phyloP scores from a whole-genome alignment of 768 basidiomycete species.

The Auricularia sp. region DNA sequence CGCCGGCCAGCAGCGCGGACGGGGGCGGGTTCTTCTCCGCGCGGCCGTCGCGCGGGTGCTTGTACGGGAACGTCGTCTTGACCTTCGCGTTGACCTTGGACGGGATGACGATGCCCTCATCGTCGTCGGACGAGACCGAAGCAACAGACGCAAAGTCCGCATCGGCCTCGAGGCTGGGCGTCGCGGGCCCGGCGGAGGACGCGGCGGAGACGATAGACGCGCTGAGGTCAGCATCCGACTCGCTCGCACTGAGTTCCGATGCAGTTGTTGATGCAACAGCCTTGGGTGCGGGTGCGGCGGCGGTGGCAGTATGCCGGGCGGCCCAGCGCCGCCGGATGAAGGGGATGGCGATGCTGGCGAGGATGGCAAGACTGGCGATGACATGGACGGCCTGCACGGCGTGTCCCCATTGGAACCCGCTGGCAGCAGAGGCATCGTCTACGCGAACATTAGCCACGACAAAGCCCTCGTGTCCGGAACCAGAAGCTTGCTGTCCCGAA shows the following conservation, averaged over 20 bases:
- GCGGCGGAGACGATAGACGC: background rate
- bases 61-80: background rate
- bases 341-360: conserved; percentile 1
- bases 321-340: conserved; percentile 3
- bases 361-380: conserved; percentile 17
- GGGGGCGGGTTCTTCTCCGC: conserved; percentile 22
- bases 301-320: background rate
- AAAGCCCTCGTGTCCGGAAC: no score
- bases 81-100: background rate
- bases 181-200: background rate
- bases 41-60: background rate
- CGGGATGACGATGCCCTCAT: background rate
- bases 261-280: background rate
- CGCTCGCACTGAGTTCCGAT: background rate
- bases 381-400: conserved; percentile 36
- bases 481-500: background rate
- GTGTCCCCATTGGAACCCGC: conserved; percentile 35
- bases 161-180: background rate
- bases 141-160: background rate
- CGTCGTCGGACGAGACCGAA: background rate
- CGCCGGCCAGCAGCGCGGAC: conserved; percentile 27
- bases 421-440: no score
- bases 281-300: background rate
- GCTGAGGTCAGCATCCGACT: background rate
- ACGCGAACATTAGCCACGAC: no score